Conservation (phyloP, 176 grass and related monocot species). For the Oryza meridionalis region DNA sequence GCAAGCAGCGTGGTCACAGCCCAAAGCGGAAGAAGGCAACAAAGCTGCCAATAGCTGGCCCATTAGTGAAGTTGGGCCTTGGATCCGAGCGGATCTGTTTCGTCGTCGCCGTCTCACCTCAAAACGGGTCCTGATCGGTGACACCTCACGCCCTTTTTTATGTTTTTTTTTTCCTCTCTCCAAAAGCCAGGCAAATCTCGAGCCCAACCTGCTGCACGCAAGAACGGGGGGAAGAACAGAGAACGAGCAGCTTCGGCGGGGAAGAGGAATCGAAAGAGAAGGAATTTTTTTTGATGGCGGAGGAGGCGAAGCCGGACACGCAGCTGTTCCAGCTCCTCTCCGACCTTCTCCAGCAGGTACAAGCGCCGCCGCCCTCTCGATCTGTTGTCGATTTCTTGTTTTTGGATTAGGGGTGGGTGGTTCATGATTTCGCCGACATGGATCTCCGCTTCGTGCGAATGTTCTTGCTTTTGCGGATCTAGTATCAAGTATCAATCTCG, state of each 20-base stretch:
- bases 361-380: background rate
- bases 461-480: background rate
- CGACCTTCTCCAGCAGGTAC: conserved; percentile 83
- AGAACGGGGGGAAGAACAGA: background rate
- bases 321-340: conserved; percentile 89
- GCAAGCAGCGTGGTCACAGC: too few relatives aligned
- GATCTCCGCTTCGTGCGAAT: too few relatives aligned
- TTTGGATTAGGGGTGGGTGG: background rate
- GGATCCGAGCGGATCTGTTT: background rate
- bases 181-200: background rate
- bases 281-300: conserved; percentile 55
- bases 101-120: too few relatives aligned
- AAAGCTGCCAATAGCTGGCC: background rate
- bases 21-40: background rate
- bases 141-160: background rate
- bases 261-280: background rate
- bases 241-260: background rate
- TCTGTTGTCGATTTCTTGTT: background rate
- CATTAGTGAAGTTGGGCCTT: background rate
- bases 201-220: conserved; percentile 18
- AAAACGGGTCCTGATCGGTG: background rate
- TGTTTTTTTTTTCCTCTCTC: background rate
- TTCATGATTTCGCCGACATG: background rate
- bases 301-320: conserved; percentile 65
- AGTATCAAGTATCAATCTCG: too few relatives aligned